Evolutionary conservation across 768 basidiomycete genomes (phyloP).

Genomic region (Stropharia rugosoannulata): DNA sequence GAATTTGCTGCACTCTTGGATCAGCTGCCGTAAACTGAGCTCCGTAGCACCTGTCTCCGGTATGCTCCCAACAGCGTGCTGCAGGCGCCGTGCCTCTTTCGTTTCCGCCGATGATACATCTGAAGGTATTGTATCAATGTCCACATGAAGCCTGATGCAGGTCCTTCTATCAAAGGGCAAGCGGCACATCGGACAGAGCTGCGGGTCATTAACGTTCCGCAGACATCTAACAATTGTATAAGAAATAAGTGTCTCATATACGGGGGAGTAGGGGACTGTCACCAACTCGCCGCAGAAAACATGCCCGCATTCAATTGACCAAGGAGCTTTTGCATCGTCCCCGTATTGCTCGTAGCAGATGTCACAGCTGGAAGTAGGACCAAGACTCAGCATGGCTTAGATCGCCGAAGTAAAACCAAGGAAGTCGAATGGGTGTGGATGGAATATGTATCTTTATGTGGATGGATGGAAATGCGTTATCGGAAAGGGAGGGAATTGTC

Average conservation of each 20-base stretch:
- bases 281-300: slow-evolving; percentile 58
- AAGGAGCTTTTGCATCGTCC: slow-evolving; percentile 51
- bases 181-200: slow-evolving; percentile 66
- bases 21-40: slow-evolving; percentile 45
- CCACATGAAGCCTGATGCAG: slow-evolving; percentile 59
- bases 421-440: slow-evolving; percentile 21
- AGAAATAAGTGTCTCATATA: neutral
- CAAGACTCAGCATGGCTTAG: slow-evolving; percentile 60
- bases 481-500: slow-evolving; percentile 32
- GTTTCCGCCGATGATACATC: slow-evolving; percentile 15
- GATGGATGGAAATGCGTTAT: slow-evolving; percentile 18
- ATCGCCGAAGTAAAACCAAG: slow-evolving; percentile 28
- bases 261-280: slow-evolving; percentile 1
- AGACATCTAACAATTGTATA: slow-evolving; percentile 47
- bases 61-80: slow-evolving; percentile 51
- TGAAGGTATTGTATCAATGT: slow-evolving; percentile 37
- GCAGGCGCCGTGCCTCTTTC: slow-evolving; percentile 45
- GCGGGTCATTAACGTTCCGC: slow-evolving; percentile 39
- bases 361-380: slow-evolving; percentile 68
- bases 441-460: slow-evolving; percentile 7
- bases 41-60: slow-evolving; percentile 57
- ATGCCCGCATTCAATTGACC: slow-evolving; percentile 71
- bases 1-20: slow-evolving; percentile 50
- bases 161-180: slow-evolving; percentile 44
- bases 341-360: slow-evolving; percentile 70